A percentile compares a stretch with the other conserved stretches of the same genome.
phyloP scores from a whole-genome alignment of 805 yeast genomes.

The Lipomyces yamanashiensis region DNA sequence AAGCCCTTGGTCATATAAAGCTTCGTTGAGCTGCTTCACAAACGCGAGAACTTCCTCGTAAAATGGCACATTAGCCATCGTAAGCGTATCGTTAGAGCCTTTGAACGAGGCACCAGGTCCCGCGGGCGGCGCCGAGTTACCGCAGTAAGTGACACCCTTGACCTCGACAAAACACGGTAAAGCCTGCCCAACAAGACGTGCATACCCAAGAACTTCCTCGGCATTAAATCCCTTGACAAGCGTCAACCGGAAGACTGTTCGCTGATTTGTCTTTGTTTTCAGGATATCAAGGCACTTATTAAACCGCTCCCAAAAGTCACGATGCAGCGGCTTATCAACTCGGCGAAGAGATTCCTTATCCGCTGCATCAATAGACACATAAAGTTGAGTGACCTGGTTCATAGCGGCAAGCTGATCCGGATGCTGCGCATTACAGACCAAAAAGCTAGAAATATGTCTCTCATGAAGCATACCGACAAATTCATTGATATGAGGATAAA shows the following conservation, averaged over 20 bases:
- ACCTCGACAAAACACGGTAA: slow-evolving; percentile 87
- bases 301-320: slow-evolving; percentile 92
- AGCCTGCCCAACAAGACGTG: slow-evolving; percentile 82
- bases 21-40: slow-evolving; percentile 65
- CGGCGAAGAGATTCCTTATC: slow-evolving; percentile 76
- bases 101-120: slow-evolving; percentile 31
- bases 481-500: slow-evolving; percentile 87
- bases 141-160: slow-evolving; percentile 95
- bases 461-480: slow-evolving; percentile 81
- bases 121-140: slow-evolving; percentile 88
- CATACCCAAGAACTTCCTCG: slow-evolving; percentile 78
- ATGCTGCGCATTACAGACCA: slow-evolving; percentile 96
- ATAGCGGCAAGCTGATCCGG: slow-evolving; percentile 77
- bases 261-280: slow-evolving; percentile 68
- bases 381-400: slow-evolving; percentile 82
- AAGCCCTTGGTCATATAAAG: slow-evolving; percentile 67
- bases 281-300: slow-evolving; percentile 79
- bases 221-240: slow-evolving; percentile 91
- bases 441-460: slow-evolving; percentile 77
- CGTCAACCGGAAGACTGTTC: slow-evolving; percentile 89
- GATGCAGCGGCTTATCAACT: slow-evolving; percentile 85
- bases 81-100: slow-evolving; percentile 49
- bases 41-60: slow-evolving; percentile 85
- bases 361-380: slow-evolving; percentile 94
- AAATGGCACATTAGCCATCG: slow-evolving; percentile 95